Evolutionary conservation across 2,329 filamentous ascomycete species (phyloP), one percentile per base, ranked within the genome.

Genomic region (Plectosphaerella cucumerina): DNA sequence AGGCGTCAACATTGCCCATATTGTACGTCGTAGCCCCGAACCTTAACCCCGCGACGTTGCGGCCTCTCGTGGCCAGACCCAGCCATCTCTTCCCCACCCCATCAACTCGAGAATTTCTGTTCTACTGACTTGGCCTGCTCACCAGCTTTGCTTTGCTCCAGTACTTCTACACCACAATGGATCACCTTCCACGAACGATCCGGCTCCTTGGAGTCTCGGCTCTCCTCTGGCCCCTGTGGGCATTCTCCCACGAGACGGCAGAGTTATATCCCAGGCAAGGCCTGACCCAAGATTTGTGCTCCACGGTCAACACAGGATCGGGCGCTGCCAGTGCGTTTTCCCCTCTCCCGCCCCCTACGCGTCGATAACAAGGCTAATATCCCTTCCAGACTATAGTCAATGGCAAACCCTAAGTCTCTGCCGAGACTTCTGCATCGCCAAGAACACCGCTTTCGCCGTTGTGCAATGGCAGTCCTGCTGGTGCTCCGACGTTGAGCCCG

Each of bases 331-430:
- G 68, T 71, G 63, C 37, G 67, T 60, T n/a, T n/a, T n/a, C n/a
- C n/a, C n/a, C n/a, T 44, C 9, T n/a, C 17, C 31, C 6, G 20
- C 45, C n/a, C 11, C 2, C 45, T 47, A 31, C 6, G 17, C 6
- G n/a, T 18, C 33, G 12, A 45, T 20, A 15, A 42, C 42, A 18
- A 47, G 39, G 22, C 49, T 53, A 49, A 54, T 47, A n/a, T 14
- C 41, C 18, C 3, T n/a, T n/a, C 21, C 53, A 85, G 82, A 81
- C 56, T 61, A 65, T 26, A 79, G 74, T 54, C 77, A 76, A 56
- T 86, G 69, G 54, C 86, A 90, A 64, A 87, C 86, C 18, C 84
- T 89, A 58, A 87, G 87, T 26, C 76, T 84, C 12, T 93, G 89
- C 63, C 69, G 74, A 47, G 70, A 80, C 46, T 76, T 76, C 46